phyloP scores from a whole-genome alignment of 345 rosid genomes.

The Syzygium oleosum region DNA sequence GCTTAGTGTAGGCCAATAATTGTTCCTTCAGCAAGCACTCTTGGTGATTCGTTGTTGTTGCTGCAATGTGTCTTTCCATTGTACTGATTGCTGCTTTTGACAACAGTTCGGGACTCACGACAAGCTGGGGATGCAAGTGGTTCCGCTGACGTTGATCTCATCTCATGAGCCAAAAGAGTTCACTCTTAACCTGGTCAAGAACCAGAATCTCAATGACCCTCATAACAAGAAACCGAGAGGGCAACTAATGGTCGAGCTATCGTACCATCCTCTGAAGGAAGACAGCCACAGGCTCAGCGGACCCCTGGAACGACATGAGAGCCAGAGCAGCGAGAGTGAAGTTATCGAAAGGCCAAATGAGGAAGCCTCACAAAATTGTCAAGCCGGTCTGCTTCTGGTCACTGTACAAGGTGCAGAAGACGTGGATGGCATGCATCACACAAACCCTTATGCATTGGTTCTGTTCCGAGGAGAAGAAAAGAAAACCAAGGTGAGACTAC shows the following conservation, averaged over 20 bases:
- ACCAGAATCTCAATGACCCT: constrained; percentile 20
- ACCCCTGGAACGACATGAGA: constrained; percentile 1
- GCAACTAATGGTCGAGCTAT: constrained; percentile 28
- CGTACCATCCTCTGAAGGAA: constrained; percentile 33
- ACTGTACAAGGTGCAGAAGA: constrained; percentile 30
- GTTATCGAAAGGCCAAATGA: neutral
- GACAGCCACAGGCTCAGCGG: constrained; percentile 13
- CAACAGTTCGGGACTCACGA: constrained; percentile 40
- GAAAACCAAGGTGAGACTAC: constrained; percentile 29
- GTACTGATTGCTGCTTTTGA: neutral
- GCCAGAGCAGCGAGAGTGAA: neutral
- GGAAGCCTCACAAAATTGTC: neutral
- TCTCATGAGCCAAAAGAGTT: constrained; percentile 20
- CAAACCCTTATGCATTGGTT: constrained; percentile 31
- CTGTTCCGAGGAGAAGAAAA: constrained; percentile 39
- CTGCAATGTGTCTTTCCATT: neutral
- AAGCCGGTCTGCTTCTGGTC: constrained; percentile 30
- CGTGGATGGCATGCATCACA: constrained; percentile 38
- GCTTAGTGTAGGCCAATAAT: neutral
- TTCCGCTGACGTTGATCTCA: constrained; percentile 24
- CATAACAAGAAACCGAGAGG: constrained; percentile 32
- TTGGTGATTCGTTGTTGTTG: neutral
- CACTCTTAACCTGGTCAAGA: constrained; percentile 30
- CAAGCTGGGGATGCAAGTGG: constrained; percentile 44
- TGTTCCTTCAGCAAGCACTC: neutral